Evolutionary conservation across 257 asterid species (phyloP), one percentile per base, ranked within the genome.

Genomic region (Cordia subcordata): DNA sequence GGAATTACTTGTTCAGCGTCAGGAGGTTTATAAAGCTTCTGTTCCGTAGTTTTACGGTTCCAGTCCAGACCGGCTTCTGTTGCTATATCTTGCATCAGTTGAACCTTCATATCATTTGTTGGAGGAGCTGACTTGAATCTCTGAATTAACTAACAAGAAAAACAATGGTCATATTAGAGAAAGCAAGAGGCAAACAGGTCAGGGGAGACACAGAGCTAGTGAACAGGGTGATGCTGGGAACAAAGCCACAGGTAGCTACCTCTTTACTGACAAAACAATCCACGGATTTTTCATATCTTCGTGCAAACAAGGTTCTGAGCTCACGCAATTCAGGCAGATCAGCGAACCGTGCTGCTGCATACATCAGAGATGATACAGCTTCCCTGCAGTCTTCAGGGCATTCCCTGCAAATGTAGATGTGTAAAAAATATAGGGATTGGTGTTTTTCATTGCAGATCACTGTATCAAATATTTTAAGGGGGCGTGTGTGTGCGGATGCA

Each of bases 331-430:
- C 98, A 8, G 98, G 96, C 55, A 91, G 80, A 67, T 91, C 95
- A 14, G 94, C 94, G 1, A 88, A 79, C 68, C 98, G 74, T 21
- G 98, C 95, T 9, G 98, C 96, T 33, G 96, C 98, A 76, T 73
- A 86, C 81, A 79, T 71, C 80, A 91, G 66, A 55, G 90, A 76
- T 11, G 96, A 61, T 16, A 68, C 95, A 21, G 98, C 92, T 82
- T 88, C 98, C 64, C 77, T 82, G 75, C 95, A 82, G 4, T 91
- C 96, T 50, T 88, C 95, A 0, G 96, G 98, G 38, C 96, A 91
- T 55, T 88, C 98, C 65, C 98, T 91, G 79, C n/a, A 33, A 55
- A 45, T 14, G 5, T 14, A 49, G 8, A 45, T 20, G 14, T 11
- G n/a, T 27, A 46, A 55, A 20, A 47, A 5, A 5, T 12, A 53